Conservation (phyloP, 2,329 filamentous ascomycete species). For the Hymenoscyphus linearis region DNA sequence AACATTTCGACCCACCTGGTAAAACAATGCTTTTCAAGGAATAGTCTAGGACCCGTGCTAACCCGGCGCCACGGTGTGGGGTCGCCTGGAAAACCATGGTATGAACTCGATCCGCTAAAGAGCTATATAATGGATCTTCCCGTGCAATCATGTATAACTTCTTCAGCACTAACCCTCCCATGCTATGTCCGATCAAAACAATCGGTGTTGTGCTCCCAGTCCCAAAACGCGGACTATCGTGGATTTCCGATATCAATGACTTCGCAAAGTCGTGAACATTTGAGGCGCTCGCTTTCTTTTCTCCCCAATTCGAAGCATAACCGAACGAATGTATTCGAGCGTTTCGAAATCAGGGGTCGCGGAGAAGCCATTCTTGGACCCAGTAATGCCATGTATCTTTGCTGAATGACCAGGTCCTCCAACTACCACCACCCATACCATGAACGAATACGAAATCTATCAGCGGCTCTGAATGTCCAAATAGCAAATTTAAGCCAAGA, state of each 20-base stretch:
- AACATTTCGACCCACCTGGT: slow-evolving; percentile 15
- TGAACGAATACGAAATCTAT: slow-evolving; percentile 38
- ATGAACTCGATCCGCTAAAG: slow-evolving; percentile 22
- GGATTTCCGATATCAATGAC: slow-evolving; percentile 16
- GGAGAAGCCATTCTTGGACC: slow-evolving; percentile 33
- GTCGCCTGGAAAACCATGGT: slow-evolving; percentile 35
- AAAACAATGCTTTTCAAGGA: slow-evolving; percentile 6
- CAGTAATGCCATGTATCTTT: slow-evolving; percentile 25
- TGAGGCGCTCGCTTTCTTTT: slow-evolving; percentile 4
- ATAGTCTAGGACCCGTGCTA: slow-evolving; percentile 11
- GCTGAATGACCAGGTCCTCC: slow-evolving; percentile 32
- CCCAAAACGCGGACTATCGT: not conserved
- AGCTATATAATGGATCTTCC: slow-evolving; percentile 8
- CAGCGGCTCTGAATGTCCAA: slow-evolving; percentile 22
- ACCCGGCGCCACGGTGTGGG: slow-evolving; percentile 28
- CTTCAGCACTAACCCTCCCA: slow-evolving; percentile 37
- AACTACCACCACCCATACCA: slow-evolving; percentile 35
- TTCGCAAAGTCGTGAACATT: slow-evolving; percentile 32
- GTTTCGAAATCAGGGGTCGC: slow-evolving; percentile 29
- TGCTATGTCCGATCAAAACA: slow-evolving; percentile 42
- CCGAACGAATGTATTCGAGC: slow-evolving; percentile 34
- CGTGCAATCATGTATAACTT: slow-evolving; percentile 25
- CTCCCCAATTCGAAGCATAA: slow-evolving; percentile 33
- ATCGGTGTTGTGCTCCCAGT: slow-evolving; percentile 29
- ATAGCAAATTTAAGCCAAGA: slow-evolving; percentile 12